Evolutionary conservation across 352 stramenopile species (phyloP).

Genomic region (Peronospora belbahrii): DNA sequence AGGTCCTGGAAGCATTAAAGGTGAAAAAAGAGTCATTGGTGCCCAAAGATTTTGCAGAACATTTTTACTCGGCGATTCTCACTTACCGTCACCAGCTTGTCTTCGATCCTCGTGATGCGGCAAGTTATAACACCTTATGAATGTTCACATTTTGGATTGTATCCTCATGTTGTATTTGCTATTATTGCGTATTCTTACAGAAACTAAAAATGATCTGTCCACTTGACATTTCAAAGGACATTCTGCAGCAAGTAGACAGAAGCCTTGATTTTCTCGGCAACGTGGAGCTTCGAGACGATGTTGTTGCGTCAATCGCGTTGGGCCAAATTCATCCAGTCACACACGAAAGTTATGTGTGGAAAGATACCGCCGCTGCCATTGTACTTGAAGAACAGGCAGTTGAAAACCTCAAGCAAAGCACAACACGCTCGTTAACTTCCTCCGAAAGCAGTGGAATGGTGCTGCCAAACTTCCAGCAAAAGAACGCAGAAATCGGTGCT

Average conservation of each 20-base stretch:
- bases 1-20: conserved; percentile 53
- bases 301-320: conserved; percentile 46
- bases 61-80: conserved; percentile 61
- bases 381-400: conserved; percentile 9
- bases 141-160: neutral
- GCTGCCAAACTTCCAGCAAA: conserved; percentile 4
- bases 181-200: conserved; percentile 20
- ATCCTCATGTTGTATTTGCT: neutral
- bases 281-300: conserved; percentile 45
- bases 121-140: conserved; percentile 5
- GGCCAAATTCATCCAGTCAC: conserved; percentile 59
- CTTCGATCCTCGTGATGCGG: conserved; percentile 68
- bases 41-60: conserved; percentile 29
- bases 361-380: conserved; percentile 27
- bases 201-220: conserved; percentile 76
- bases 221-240: conserved; percentile 44
- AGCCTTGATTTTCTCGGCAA: conserved; percentile 61
- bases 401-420: conserved; percentile 8
- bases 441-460: conserved; percentile 39
- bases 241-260: conserved; percentile 47
- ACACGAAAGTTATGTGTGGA: conserved; percentile 70
- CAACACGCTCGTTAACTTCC: conserved; percentile 41
- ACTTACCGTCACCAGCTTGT: conserved; percentile 87
- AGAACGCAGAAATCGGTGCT: neutral
- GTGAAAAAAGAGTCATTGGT: conserved; percentile 38